A percentile compares a stretch with the other conserved stretches of the same genome.
Conservation (phyloP, 2,329 filamentous ascomycete species). For the Fusarium ramigenum region DNA sequence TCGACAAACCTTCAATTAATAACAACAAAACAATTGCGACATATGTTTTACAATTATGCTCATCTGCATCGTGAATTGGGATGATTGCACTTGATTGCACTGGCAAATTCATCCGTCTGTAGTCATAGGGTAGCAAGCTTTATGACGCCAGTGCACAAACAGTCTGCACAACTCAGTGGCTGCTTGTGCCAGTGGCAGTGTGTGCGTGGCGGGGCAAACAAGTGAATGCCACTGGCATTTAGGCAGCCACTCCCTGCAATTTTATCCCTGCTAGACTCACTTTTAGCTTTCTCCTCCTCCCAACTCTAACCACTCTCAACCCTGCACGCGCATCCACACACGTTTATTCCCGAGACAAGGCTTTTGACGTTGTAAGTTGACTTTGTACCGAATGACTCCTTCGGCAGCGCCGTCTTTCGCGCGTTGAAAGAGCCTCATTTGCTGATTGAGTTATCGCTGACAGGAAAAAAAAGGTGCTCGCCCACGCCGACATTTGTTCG, state of each 20-base stretch:
- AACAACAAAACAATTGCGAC: fast-evolving
- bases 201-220: neutral
- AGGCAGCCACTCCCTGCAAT: neutral
- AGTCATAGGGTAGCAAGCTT: neutral
- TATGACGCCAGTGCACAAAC: neutral
- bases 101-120: too few relatives aligned
- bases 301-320: neutral
- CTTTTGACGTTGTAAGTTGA: neutral
- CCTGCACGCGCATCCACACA: neutral
- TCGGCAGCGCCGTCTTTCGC: neutral
- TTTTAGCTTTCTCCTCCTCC: neutral
- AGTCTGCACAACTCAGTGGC: fast-evolving
- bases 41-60: fast-evolving
- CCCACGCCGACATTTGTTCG: neutral
- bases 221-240: neutral
- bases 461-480: neutral
- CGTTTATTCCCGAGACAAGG: neutral
- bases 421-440: neutral
- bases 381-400: neutral
- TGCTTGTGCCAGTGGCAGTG: neutral
- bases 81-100: neutral
- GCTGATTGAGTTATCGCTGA: fast-evolving
- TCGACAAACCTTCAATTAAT: fast-evolving
- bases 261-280: neutral
- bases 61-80: fast-evolving